phyloP scores from a whole-genome alignment of 1,284 basidiomycete genomes.

The Fomitopsis betulina region DNA sequence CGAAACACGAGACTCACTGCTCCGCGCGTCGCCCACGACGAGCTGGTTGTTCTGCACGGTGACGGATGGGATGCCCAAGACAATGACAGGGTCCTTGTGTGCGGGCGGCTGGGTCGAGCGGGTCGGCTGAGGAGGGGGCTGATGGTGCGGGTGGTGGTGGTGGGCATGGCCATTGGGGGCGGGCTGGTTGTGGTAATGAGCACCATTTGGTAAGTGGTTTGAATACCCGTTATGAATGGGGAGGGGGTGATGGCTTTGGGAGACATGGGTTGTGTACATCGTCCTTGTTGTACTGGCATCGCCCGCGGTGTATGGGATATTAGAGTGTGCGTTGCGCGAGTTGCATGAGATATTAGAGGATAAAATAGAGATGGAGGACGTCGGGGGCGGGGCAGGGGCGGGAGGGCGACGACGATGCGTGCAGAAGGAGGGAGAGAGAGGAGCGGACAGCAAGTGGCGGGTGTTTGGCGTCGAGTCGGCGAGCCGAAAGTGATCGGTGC shows the following conservation, averaged over 20 bases:
- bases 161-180: conserved; percentile 24
- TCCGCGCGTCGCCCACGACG: conserved; percentile 65
- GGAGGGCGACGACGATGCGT: conserved; percentile 9
- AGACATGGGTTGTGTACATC: conserved; percentile 63
- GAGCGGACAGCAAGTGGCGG: conserved; percentile 14
- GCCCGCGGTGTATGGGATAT: conserved; percentile 27
- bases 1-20: conserved; percentile 44
- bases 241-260: conserved; percentile 38
- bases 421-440: conserved; percentile 9
- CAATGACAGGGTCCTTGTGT: conserved; percentile 55
- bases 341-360: conserved; percentile 16
- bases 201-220: conserved; percentile 26
- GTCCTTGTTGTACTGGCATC: conserved; percentile 51
- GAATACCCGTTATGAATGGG: conserved; percentile 24
- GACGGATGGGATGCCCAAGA: conserved; percentile 70
- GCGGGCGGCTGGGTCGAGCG: conserved; percentile 22
- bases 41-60: conserved; percentile 61
- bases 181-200: conserved; percentile 23
- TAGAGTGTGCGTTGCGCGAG: conserved; percentile 21
- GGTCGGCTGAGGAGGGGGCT: background rate
- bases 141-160: conserved; percentile 18
- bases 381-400: conserved; percentile 5
- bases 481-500: conserved; percentile 14
- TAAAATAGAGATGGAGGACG: conserved; percentile 15
- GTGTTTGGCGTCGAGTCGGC: conserved; percentile 17